phyloP scores from a whole-genome alignment of 768 basidiomycete species.

The Mycena galericulata region DNA sequence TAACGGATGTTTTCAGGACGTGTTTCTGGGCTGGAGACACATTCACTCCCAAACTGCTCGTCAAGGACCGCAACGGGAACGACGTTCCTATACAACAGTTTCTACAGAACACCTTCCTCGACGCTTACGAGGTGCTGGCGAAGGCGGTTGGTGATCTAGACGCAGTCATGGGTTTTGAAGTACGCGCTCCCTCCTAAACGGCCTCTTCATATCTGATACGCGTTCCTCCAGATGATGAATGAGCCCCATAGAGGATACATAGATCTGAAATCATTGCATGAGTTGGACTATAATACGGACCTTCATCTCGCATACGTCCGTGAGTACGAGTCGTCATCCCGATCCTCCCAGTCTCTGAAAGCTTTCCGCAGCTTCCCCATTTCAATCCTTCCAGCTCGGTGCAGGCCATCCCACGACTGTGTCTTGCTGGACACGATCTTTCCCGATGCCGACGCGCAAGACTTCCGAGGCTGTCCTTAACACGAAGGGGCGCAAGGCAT shows the following conservation, averaged over 20 bases:
- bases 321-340: conserved; percentile 53
- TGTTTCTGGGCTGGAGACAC: conserved; percentile 94
- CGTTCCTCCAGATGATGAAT: conserved; percentile 79
- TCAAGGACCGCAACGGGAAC: conserved; percentile 59
- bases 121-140: conserved; percentile 79
- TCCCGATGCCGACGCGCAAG: conserved; percentile 86
- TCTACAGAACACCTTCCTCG: conserved; percentile 84
- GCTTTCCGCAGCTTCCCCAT: conserved; percentile 72
- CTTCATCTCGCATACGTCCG: conserved; percentile 86
- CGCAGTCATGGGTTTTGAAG: conserved; percentile 91
- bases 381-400: conserved; percentile 94
- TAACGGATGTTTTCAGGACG: conserved; percentile 66
- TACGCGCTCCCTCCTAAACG: conserved; percentile 44
- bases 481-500: conserved; percentile 66
- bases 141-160: conserved; percentile 78
- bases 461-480: conserved; percentile 74
- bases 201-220: background rate
- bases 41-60: conserved; percentile 81
- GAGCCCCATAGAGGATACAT: conserved; percentile 97
- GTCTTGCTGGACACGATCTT: conserved; percentile 86
- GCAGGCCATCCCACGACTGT: conserved; percentile 86
- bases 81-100: conserved; percentile 81
- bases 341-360: conserved; percentile 8
- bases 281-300: conserved; percentile 95
- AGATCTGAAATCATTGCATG: conserved; percentile 81